Conservation (phyloP, 1,284 basidiomycete genomes). For the Apiotrichum montevideense region DNA sequence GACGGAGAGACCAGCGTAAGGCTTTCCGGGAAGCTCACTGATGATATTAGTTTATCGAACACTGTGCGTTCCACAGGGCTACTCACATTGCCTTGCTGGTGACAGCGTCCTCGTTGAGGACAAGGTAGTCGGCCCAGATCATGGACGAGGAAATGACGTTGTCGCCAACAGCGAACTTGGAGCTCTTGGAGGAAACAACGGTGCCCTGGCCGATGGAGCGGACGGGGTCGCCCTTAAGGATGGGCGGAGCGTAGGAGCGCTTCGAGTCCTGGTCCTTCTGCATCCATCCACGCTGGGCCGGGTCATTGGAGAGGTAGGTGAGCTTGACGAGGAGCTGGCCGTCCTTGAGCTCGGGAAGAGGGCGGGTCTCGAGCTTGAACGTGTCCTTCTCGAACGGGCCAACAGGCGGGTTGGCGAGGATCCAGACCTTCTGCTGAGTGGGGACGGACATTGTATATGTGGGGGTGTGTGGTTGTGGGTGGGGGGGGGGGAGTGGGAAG, state of each 20-base stretch:
- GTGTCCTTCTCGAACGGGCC: constrained; percentile 23
- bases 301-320: constrained; percentile 34
- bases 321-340: constrained; percentile 32
- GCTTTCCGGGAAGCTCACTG: constrained; percentile 14
- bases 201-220: constrained; percentile 17
- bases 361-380: constrained; percentile 23
- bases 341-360: constrained; percentile 26
- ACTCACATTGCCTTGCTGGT: constrained; percentile 11
- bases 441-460: constrained; percentile 13
- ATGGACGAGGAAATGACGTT: constrained; percentile 16
- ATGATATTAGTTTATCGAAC: background rate
- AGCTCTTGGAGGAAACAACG: constrained; percentile 25
- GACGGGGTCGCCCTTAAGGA: constrained; percentile 26
- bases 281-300: constrained; percentile 39
- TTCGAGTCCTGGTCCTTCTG: constrained; percentile 19
- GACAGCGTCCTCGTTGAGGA: constrained; percentile 15
- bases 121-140: constrained; percentile 36
- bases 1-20: constrained; percentile 23
- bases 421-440: constrained; percentile 21
- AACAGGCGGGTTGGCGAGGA: constrained; percentile 27
- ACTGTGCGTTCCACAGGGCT: no score
- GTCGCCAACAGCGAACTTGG: constrained; percentile 28
- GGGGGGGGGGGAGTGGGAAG: no score
- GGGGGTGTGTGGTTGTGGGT: background rate
- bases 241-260: constrained; percentile 22